Base-by-base conservation (phyloP, 352 stramenopile species). In the Pythium volutum region DNA sequence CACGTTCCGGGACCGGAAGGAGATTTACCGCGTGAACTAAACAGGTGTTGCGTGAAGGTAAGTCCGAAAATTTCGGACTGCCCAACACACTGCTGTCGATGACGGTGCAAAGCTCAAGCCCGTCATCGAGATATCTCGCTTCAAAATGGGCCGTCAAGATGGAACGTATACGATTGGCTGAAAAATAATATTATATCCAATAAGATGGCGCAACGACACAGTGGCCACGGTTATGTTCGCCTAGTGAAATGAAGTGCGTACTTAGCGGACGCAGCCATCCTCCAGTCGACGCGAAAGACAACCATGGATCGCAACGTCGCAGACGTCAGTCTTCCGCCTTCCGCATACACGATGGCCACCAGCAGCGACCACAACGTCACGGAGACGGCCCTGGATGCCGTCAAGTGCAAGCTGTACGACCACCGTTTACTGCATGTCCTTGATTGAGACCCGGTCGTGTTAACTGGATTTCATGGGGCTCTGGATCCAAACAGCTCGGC, bases 301-400 rank as follows among this genome's bases (percentile, higher is more conserved):
- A 20, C 43, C 42, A 49, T 29, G 11, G 20, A 9, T 49, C 42
- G 42, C 42, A n/a, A n/a, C 34, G 49, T 42, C 46, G 25, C 46
- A 52, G 23, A 52, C 23, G 23, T 16, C 20, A 14, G n/a, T n/a
- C 20, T 26, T 15, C 42, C 20, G 25, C 20, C 16, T 7, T 49
- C 25, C 23, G 16, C 46, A n/a, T 25, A 38, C 29, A 38, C 39
- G 33, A 61, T 62, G 55, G 43, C 45, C 23, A 58, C 55, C 0
- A 90, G 76, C 27, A 91, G 82, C 71, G 82, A 89, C 67, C 82
- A 89, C 66, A 88, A 87, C 63, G 82, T 91, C 48, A 85, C 82
- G 10, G 82, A 91, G 73, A 91, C 82, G 47, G 79, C 82, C 25
- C 75, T 87, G 20, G 82, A 91, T 64, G 79, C 82, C 46, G 68